phyloP scores from a whole-genome alignment of 2,329 filamentous ascomycete genomes.

The Penicillium digitatum region DNA sequence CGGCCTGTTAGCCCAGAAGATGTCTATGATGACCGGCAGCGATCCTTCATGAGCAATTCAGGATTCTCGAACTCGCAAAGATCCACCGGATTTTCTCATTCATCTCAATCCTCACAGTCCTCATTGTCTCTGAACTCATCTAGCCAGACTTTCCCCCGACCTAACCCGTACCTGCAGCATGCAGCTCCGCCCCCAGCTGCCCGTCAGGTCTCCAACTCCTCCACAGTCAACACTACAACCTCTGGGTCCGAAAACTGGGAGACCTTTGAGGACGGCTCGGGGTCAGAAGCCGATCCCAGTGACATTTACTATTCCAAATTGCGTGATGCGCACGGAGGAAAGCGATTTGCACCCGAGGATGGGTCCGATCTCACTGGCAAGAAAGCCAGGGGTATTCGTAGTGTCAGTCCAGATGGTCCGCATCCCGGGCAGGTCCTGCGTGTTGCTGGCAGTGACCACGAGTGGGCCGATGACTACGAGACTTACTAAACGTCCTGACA shows the following conservation, averaged over 20 bases:
- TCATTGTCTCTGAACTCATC: constrained; percentile 36
- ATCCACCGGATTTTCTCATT: constrained; percentile 38
- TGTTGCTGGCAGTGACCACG: constrained; percentile 50
- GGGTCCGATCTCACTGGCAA: constrained; percentile 36
- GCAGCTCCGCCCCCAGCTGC: constrained; percentile 41
- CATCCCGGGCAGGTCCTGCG: constrained; percentile 44
- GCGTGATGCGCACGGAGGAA: constrained; percentile 59
- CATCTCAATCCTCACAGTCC: constrained; percentile 42
- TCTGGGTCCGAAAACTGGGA: constrained; percentile 97
- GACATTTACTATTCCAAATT: constrained; percentile 79
- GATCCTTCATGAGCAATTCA: constrained; percentile 46
- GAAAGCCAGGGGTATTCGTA: constrained; percentile 47
- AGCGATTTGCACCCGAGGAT: constrained; percentile 53
- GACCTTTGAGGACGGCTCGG: constrained; percentile 82
- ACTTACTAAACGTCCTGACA: constrained; percentile 32
- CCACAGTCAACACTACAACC: constrained; percentile 59
- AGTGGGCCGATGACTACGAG: constrained; percentile 53
- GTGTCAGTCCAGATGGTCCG: constrained; percentile 43
- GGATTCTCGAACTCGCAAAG: constrained; percentile 37
- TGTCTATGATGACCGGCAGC: constrained; percentile 69
- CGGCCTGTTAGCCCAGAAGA: constrained; percentile 69
- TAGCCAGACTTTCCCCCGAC: constrained; percentile 30
- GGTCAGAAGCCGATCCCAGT: constrained; percentile 67
- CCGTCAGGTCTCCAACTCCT: constrained; percentile 70
- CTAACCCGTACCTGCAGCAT: constrained; percentile 36